Percentiles rank a stretch among this genome's conserved stretches.
Conservation (phyloP, 2,329 filamentous ascomycete species). For the Pestalotiopsis sp. region DNA sequence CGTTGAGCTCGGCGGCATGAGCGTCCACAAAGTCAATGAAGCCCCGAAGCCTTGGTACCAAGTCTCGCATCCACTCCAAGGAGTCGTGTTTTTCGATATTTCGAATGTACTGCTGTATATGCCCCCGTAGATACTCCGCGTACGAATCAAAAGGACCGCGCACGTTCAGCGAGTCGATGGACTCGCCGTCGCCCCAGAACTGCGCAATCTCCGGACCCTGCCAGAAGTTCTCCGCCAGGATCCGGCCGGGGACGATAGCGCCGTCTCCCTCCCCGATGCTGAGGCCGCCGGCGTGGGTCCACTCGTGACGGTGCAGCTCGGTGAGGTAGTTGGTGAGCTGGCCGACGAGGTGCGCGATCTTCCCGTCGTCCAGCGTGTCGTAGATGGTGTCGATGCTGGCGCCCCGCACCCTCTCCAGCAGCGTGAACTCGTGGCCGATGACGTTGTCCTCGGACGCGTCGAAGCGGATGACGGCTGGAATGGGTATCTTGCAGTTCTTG, state of each 20-base stretch:
- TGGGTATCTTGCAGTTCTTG: background rate
- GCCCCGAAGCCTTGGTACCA: slow-evolving; percentile 29
- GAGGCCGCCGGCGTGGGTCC: slow-evolving; percentile 30
- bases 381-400: slow-evolving; percentile 8
- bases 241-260: slow-evolving; percentile 22
- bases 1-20: slow-evolving; percentile 22
- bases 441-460: slow-evolving; percentile 1
- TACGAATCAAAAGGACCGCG: slow-evolving; percentile 29
- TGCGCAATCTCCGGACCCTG: slow-evolving; percentile 29
- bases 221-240: slow-evolving; percentile 41
- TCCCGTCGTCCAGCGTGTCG: background rate
- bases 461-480: slow-evolving; percentile 6
- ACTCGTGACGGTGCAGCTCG: slow-evolving; percentile 14
- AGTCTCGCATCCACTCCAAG: slow-evolving; percentile 28
- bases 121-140: slow-evolving; percentile 25
- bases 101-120: slow-evolving; percentile 29
- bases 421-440: slow-evolving; percentile 3
- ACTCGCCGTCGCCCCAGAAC: slow-evolving; percentile 25
- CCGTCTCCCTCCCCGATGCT: slow-evolving; percentile 15
- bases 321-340: slow-evolving; percentile 5
- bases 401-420: background rate
- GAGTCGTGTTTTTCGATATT: slow-evolving; percentile 27
- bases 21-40: slow-evolving; percentile 21
- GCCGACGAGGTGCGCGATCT: background rate
- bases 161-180: slow-evolving; percentile 26